Percentiles rank a stretch among this genome's conserved stretches.
Evolutionary conservation across 2,329 filamentous ascomycete genomes (phyloP).

Genomic region (Sordariomycetes sp.): DNA sequence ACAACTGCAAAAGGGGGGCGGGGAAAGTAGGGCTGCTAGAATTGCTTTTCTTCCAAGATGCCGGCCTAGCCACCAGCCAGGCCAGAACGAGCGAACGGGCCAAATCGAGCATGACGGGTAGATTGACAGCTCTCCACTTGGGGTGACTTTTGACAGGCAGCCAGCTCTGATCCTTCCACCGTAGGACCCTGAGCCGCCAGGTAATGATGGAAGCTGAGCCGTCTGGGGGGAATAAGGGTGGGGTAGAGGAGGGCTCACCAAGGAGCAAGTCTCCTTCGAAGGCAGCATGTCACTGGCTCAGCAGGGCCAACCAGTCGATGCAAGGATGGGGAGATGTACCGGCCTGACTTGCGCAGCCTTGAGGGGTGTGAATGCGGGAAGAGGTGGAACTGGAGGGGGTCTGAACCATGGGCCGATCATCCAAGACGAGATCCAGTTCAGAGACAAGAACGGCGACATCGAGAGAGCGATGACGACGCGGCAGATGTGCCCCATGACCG

Average conservation of each 20-base stretch:
- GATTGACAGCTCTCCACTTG: too few relatives aligned
- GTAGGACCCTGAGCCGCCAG: too few relatives aligned
- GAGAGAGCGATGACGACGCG: too few relatives aligned
- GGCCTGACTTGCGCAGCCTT: neutral
- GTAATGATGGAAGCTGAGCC: too few relatives aligned
- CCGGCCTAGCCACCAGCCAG: neutral
- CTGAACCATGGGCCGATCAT: too few relatives aligned
- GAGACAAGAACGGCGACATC: too few relatives aligned
- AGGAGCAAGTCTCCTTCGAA: neutral
- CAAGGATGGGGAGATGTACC: slow-evolving; percentile 1
- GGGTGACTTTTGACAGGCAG: neutral
- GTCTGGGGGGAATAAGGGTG: neutral
- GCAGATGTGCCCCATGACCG: too few relatives aligned
- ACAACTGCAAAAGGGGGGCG: neutral
- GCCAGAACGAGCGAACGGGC: neutral
- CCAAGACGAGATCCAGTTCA: too few relatives aligned
- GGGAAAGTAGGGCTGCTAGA: neutral
- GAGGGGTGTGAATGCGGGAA: neutral
- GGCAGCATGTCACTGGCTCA: too few relatives aligned
- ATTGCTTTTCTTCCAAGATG: neutral
- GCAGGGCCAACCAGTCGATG: neutral
- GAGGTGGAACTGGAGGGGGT: too few relatives aligned
- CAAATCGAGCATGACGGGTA: too few relatives aligned
- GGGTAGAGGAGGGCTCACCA: neutral
- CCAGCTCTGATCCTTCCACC: too few relatives aligned